phyloP scores from a whole-genome alignment of 2,329 filamentous ascomycete genomes.

The Colletotrichum zoysiae region DNA sequence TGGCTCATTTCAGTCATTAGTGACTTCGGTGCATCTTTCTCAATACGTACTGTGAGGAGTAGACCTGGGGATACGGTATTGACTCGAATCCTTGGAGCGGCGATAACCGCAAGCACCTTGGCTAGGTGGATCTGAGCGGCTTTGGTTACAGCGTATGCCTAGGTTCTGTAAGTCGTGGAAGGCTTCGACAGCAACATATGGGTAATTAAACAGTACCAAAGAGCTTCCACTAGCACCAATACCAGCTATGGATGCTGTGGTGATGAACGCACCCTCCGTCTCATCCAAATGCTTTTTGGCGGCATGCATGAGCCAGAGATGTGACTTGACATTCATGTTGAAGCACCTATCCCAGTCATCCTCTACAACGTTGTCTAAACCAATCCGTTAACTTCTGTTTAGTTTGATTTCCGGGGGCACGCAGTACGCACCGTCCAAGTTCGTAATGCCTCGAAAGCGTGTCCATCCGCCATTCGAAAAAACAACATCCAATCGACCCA shows the following conservation, averaged over 20 bases:
- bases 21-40: slow-evolving; percentile 55
- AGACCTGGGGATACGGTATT: slow-evolving; percentile 69
- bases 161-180: not conserved
- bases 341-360: slow-evolving; percentile 62
- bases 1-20: not conserved
- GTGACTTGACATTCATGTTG: slow-evolving; percentile 63
- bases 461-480: slow-evolving; percentile 6
- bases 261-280: slow-evolving; percentile 69
- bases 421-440: not conserved
- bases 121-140: slow-evolving; percentile 74
- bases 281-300: slow-evolving; percentile 58
- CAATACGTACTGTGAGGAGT: slow-evolving; percentile 57
- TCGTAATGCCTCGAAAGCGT: not conserved
- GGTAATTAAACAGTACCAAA: slow-evolving; percentile 52
- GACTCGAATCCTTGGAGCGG: slow-evolving; percentile 66
- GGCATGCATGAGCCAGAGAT: slow-evolving; percentile 61
- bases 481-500: not conserved
- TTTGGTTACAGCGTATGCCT: slow-evolving; percentile 84
- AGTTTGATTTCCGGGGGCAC: not conserved
- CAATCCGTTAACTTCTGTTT: slow-evolving; percentile 29
- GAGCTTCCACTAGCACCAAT: slow-evolving; percentile 73
- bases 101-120: slow-evolving; percentile 65
- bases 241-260: slow-evolving; percentile 73
- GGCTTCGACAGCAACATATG: not conserved
- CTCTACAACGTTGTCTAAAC: slow-evolving; percentile 54